Conservation (phyloP, 2,329 filamentous ascomycete species). For the Penicillium sp. region DNA sequence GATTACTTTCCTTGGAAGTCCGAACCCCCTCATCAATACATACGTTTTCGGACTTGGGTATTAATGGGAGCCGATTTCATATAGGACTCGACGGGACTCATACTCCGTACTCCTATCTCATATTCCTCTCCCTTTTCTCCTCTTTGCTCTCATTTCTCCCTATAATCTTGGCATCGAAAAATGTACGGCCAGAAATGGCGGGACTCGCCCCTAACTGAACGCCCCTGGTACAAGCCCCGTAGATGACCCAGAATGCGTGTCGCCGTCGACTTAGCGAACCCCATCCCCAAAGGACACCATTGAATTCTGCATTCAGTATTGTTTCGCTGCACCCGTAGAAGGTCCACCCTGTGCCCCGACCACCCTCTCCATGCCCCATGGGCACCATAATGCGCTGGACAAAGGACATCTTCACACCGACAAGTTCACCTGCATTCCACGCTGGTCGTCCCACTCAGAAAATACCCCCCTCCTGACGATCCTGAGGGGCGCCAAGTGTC, state of each 20-base stretch:
- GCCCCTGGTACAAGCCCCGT: background rate
- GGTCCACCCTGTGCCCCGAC: slow-evolving; percentile 6
- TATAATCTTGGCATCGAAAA: background rate
- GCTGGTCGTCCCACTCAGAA: background rate
- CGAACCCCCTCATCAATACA: slow-evolving; percentile 25
- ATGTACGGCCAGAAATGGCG: background rate
- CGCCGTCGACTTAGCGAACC: slow-evolving; percentile 1
- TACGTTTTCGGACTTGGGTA: too few species aligned
- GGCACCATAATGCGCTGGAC: background rate
- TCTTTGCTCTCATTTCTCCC: too few species aligned
- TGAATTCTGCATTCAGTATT: background rate
- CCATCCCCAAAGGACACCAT: background rate
- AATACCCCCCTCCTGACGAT: slow-evolving; percentile 12
- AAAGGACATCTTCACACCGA: slow-evolving; percentile 5
- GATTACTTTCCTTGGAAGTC: slow-evolving; percentile 27
- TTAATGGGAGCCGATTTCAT: too few species aligned
- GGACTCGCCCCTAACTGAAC: background rate
- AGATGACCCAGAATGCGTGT: too few species aligned
- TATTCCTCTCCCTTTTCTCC: background rate
- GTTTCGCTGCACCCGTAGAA: slow-evolving; percentile 1
- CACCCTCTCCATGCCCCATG: background rate
- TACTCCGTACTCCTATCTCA: background rate
- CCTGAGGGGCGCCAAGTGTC: slow-evolving; percentile 1
- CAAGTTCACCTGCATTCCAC: slow-evolving; percentile 9
- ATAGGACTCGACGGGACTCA: too few species aligned